These are phyloP conservation scores for Penium margaritaceum DNA, from an alignment of 139 green algal genomes.

Conservation along the genomic window DNA sequence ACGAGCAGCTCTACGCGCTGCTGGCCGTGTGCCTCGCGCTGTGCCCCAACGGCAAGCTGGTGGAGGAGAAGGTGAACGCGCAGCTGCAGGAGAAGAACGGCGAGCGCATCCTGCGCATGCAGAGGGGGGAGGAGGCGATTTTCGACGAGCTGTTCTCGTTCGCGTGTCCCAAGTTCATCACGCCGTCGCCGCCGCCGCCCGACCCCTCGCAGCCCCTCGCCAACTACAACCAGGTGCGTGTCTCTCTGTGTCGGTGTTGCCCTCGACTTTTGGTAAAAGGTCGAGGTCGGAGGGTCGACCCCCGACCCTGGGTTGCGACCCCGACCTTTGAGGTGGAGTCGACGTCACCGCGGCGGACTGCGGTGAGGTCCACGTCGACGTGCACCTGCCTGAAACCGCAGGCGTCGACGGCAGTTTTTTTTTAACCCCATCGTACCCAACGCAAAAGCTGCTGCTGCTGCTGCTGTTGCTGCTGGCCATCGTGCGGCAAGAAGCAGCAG, in stretches of 20 bases:
- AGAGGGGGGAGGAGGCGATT: conserved; percentile 42
- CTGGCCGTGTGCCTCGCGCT: conserved; percentile 74
- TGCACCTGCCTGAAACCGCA: too few species aligned
- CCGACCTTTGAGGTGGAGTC: too few species aligned
- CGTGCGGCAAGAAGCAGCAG: too few species aligned
- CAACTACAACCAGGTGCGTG: conserved; percentile 69
- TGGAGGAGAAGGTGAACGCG: conserved; percentile 55
- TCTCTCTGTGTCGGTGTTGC: not conserved
- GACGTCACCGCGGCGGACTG: too few species aligned
- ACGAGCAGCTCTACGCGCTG: conserved; percentile 91
- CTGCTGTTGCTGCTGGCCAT: too few species aligned
- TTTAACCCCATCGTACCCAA: too few species aligned
- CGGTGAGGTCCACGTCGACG: too few species aligned
- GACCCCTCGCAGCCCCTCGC: conserved; percentile 37
- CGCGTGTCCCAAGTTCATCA: conserved; percentile 94
- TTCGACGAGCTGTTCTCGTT: conserved; percentile 91
- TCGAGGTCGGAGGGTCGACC: not conserved
- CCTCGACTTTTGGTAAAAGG: not conserved
- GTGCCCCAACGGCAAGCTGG: conserved; percentile 63
- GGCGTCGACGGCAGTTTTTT: too few species aligned
- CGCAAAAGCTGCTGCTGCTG: too few species aligned
- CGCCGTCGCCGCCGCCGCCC: conserved; percentile 57
- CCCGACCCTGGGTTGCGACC: too few species aligned
- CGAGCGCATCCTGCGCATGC: conserved; percentile 76
- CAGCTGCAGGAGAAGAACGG: conserved; percentile 52